A percentile compares a stretch with the other conserved stretches of the same genome.
Evolutionary conservation across 208 protist species (phyloP).

Genomic region (Acanthamoeba culbertsoni): DNA sequence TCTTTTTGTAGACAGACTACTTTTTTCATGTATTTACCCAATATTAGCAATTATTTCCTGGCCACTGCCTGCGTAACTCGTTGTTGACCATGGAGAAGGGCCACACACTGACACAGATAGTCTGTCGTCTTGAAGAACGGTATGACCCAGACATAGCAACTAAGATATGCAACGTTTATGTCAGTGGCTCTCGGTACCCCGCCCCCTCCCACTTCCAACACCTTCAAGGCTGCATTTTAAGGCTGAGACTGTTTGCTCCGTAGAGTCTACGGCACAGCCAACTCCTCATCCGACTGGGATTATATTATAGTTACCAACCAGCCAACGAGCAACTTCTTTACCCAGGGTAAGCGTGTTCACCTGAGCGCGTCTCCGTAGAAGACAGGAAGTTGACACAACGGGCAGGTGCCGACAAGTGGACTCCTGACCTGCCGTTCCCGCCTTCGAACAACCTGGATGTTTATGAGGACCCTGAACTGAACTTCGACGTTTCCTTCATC

Average conservation of each 20-base stretch:
- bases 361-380: too few relatives aligned
- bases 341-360: too few relatives aligned
- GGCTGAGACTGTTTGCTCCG: not conserved
- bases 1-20: too few relatives aligned
- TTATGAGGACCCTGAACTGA: slow-evolving; percentile 49
- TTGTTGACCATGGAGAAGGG: not conserved
- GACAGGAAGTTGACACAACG: not conserved
- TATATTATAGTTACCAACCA: slow-evolving; percentile 26
- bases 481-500: slow-evolving; percentile 53
- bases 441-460: slow-evolving; percentile 54
- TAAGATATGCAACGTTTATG: slow-evolving; percentile 45
- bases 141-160: slow-evolving; percentile 50
- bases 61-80: too few relatives aligned
- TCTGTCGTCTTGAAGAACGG: not conserved
- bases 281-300: slow-evolving; percentile 44
- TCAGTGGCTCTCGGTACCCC: slow-evolving; percentile 12
- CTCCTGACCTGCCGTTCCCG: slow-evolving; percentile 42
- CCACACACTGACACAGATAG: not conserved
- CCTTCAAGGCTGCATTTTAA: not conserved
- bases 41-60: too few relatives aligned
- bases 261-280: slow-evolving; percentile 49
- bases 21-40: too few relatives aligned
- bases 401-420: not conserved
- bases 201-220: not conserved
- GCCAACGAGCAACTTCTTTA: slow-evolving; percentile 1